phyloP scores from a whole-genome alignment of 1,139 yeast genomes.

The Candida sojae region DNA sequence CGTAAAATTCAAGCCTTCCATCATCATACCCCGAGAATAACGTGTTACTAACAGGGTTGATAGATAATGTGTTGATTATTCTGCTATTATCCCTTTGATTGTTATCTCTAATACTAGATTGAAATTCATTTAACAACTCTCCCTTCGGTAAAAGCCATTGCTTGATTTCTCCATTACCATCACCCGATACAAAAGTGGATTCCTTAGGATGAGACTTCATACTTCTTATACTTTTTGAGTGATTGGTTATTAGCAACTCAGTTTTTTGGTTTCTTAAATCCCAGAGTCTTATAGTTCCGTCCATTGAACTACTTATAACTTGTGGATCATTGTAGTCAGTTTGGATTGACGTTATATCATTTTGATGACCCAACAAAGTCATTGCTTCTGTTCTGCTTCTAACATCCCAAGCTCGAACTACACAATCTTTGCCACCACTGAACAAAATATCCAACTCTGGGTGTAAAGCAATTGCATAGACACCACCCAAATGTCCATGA shows the following conservation, averaged over 20 bases:
- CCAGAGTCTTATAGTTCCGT: constrained; percentile 85
- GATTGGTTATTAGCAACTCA: constrained; percentile 72
- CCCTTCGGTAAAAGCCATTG: constrained; percentile 88
- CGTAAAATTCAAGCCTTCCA: constrained; percentile 77
- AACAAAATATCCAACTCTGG: constrained; percentile 86
- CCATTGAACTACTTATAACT: constrained; percentile 79
- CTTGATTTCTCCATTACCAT: constrained; percentile 75
- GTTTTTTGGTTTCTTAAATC: constrained; percentile 53
- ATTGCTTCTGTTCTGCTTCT: constrained; percentile 75
- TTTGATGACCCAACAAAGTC: constrained; percentile 80
- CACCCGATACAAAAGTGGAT: constrained; percentile 72
- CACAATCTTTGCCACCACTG: constrained; percentile 89
- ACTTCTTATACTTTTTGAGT: constrained; percentile 77
- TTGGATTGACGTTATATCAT: constrained; percentile 68
- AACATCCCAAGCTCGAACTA: constrained; percentile 91
- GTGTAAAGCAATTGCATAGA: constrained; percentile 79
- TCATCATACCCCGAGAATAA: constrained; percentile 84
- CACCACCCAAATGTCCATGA: constrained; percentile 93
- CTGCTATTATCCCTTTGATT: constrained; percentile 14
- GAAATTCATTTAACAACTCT: constrained; percentile 52
- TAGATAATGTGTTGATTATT: constrained; percentile 68
- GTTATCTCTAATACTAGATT: constrained; percentile 8
- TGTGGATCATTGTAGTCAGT: constrained; percentile 83
- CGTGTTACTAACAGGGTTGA: constrained; percentile 63
- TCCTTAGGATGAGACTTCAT: constrained; percentile 71